A percentile compares a stretch with the other conserved stretches of the same genome.
These are phyloP conservation scores for Periglandula ipomoeae DNA, from an alignment of 2,329 filamentous ascomycete species.

Conservation along the genomic window DNA sequence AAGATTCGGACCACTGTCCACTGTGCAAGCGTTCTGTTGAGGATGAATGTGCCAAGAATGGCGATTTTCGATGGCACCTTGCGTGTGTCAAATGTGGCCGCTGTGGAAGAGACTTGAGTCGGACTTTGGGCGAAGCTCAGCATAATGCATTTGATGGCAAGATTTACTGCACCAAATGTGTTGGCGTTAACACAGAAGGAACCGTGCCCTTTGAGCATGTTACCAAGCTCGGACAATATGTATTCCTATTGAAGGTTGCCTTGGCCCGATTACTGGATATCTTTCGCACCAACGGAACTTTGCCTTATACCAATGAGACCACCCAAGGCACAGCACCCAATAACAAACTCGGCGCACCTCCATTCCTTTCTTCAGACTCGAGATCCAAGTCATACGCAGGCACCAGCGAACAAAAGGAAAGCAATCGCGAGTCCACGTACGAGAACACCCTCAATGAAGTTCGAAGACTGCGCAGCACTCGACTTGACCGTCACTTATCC, in stretches of 20 bases:
- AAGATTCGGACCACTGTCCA: constrained; percentile 76
- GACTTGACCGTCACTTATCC: constrained; percentile 88
- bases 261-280: constrained; percentile 83
- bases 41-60: constrained; percentile 75
- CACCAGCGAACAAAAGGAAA: constrained; percentile 34
- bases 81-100: constrained; percentile 70
- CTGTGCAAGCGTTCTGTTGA: constrained; percentile 82
- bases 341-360: constrained; percentile 16
- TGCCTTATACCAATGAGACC: constrained; percentile 69
- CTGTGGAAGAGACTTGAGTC: constrained; percentile 56
- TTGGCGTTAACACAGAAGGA: constrained; percentile 43
- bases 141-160: constrained; percentile 60
- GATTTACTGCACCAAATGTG: constrained; percentile 64
- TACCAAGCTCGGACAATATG: constrained; percentile 85
- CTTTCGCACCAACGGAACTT: constrained; percentile 69
- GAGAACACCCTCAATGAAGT: constrained; percentile 97
- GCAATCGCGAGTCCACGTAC: constrained; percentile 64
- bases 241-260: constrained; percentile 85
- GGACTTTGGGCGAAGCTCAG: constrained; percentile 58
- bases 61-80: constrained; percentile 74
- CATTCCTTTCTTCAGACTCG: constrained; percentile 50
- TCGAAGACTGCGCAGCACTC: constrained; percentile 79
- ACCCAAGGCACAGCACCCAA: constrained; percentile 12
- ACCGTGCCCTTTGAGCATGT: constrained; percentile 57
- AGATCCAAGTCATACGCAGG: constrained; percentile 68